A percentile compares a stretch with the other conserved stretches of the same genome.
These are phyloP conservation scores for Penicillium sp. DNA, from an alignment of 2,329 filamentous ascomycete genomes.

Conservation along the genomic window DNA sequence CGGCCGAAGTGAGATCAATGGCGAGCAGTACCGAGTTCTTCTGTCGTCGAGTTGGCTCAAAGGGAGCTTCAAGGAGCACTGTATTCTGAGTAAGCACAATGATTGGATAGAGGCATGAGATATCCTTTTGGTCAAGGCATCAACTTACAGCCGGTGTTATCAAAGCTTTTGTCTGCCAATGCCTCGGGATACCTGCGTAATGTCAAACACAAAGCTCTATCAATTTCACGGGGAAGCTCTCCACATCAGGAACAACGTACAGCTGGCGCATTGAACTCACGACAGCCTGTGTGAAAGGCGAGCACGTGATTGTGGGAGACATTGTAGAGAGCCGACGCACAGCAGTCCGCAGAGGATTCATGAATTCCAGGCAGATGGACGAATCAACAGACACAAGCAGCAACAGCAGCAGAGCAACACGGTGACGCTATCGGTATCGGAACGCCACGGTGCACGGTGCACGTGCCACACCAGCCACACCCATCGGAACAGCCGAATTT, in stretches of 20 bases:
- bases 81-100: conserved; percentile 11
- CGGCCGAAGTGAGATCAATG: conserved; percentile 85
- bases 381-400: conserved; percentile 4
- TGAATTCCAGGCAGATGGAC: conserved; percentile 13
- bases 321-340: conserved; percentile 35
- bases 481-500: conserved; percentile 22
- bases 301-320: conserved; percentile 42
- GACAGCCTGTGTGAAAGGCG: conserved; percentile 68
- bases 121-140: accelerated
- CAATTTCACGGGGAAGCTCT: conserved; percentile 8
- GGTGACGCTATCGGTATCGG: conserved; percentile 10
- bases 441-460: conserved; percentile 15
- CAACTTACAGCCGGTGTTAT: conserved; percentile 81
- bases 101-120: neutral
- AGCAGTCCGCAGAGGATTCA: conserved; percentile 27
- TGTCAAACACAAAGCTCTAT: conserved; percentile 14
- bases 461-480: conserved; percentile 29
- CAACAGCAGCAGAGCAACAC: neutral
- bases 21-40: conserved; percentile 75
- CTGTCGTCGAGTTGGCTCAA: conserved; percentile 57
- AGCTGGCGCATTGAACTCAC: conserved; percentile 77
- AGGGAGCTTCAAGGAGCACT: conserved; percentile 72
- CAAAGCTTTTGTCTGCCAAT: conserved; percentile 86
- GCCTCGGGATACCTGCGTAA: conserved; percentile 76
- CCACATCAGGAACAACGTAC: conserved; percentile 54